Conservation (phyloP, 2,329 filamentous ascomycete species). For the Boeremia exigua region DNA sequence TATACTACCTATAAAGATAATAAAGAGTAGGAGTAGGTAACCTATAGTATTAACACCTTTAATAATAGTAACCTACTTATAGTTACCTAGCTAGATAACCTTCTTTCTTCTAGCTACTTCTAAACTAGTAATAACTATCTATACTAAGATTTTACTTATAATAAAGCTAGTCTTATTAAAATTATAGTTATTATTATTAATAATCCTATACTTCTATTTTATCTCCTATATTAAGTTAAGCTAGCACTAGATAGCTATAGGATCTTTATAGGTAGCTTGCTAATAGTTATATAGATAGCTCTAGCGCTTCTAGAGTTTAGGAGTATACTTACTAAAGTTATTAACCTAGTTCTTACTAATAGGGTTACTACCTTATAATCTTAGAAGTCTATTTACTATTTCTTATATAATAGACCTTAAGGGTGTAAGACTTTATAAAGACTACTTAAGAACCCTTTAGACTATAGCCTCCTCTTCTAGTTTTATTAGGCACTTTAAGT, state of each 20-base stretch:
- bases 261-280: conserved; percentile 15
- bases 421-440: conserved; percentile 1
- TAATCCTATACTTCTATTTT: conserved; percentile 15
- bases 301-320: conserved; percentile 8
- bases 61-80: conserved; percentile 2
- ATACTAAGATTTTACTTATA: no score
- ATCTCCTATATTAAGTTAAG: background rate
- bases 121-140: background rate
- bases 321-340: conserved; percentile 12
- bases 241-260: background rate
- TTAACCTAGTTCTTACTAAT: conserved; percentile 19
- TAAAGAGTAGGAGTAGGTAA: background rate
- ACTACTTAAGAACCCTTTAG: conserved; percentile 1
- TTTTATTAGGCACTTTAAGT: conserved; percentile 3
- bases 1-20: background rate
- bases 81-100: background rate
- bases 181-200: conserved; percentile 21
- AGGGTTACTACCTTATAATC: background rate
- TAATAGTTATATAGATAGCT: conserved; percentile 12
- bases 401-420: conserved; percentile 13
- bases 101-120: background rate
- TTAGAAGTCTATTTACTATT: conserved; percentile 23
- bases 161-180: conserved; percentile 17
- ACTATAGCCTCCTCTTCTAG: conserved; percentile 15
- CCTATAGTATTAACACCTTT: background rate